Base-by-base conservation (phyloP, 345 rosid species). In the Draba incana region DNA sequence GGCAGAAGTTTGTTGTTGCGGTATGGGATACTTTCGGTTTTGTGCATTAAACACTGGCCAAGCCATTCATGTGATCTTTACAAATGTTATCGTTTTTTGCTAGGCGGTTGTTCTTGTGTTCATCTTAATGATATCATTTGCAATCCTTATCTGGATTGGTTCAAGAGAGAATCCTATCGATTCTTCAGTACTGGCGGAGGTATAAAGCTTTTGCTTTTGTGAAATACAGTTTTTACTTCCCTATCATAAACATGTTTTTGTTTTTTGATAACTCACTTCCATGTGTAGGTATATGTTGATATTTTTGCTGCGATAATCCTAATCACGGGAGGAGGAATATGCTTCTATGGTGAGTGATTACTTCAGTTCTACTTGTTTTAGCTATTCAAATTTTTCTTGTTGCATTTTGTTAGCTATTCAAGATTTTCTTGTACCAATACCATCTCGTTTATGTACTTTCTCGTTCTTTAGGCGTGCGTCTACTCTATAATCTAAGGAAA, bases 1-100 rank as follows among this genome's bases (percentile, higher is more conserved):
- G 90, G 1, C 90, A 85, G 76, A 85, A 84, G 62, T 68, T 83
- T 66, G 90, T 85, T 56, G 78, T 77, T 77, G 71, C 46, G 84
- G 90, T 85, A 78, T 41, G 77, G 28, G 52, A 57, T 54, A 64
- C 24, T 54, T 13, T 31, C 0, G 15, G 38, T 46, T 53, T 24
- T 68, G 10, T 54, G 39, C 53, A 30, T 39, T 4, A 28, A 45
- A 31, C 62, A 14, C 7, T 51, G 16, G 30, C 25, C 53, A 46
- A 61, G 8, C 10, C 43, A 35, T 37, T 8, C 6, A 1, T 74
- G 16, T 59, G 59, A 10, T 67, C 8, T 27, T 46, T 25, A 45
- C 43, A 54, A 25, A 52, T 39, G 27, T 55, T 71, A 37, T 30
- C 8, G 23, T 38, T 30, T 62, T 37, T 6, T 62, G 24, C 15